These are phyloP conservation scores for Fusarium bactridioides DNA, from an alignment of 2,329 filamentous ascomycete species.

Conservation along the genomic window DNA sequence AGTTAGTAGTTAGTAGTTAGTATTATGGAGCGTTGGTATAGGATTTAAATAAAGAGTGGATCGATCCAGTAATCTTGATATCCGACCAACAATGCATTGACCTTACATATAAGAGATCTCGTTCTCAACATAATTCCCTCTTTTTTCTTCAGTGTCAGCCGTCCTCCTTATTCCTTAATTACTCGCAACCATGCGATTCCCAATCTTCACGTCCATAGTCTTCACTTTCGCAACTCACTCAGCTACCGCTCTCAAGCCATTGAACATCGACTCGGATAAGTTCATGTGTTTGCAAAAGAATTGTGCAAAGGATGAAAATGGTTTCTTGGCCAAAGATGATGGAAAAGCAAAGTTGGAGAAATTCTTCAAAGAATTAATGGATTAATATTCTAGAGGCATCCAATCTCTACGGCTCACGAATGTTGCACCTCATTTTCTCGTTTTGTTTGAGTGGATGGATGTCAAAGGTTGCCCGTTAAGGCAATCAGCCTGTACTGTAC, in stretches of 20 bases:
- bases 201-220: background rate
- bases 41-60: background rate
- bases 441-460: no score
- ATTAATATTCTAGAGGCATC: no score
- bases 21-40: background rate
- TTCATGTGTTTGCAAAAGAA: no score
- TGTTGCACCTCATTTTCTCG: no score
- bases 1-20: background rate
- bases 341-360: no score
- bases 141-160: background rate
- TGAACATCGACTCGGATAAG: no score
- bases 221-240: background rate
- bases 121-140: background rate
- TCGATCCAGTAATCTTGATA: background rate
- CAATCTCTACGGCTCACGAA: no score
- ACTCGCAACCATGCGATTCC: background rate
- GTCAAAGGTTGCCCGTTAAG: no score
- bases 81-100: background rate
- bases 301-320: no score
- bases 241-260: background rate
- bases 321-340: no score
- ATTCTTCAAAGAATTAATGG: no score
- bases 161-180: background rate
- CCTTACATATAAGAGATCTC: background rate
- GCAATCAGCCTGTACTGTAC: no score